Conservation (phyloP, 352 stramenopile species). For the Phytophthora quininea region DNA sequence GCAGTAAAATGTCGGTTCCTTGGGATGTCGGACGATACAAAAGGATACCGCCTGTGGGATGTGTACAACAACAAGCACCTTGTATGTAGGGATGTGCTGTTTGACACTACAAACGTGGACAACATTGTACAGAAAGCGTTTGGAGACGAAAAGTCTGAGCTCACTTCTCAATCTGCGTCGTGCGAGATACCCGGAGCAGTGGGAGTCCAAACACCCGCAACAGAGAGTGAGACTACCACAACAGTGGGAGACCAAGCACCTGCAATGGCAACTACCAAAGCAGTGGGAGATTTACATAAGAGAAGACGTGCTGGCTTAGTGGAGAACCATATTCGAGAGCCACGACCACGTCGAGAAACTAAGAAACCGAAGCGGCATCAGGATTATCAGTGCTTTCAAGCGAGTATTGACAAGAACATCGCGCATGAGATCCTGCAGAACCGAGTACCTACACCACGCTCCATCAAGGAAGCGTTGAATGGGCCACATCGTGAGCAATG, state of each 20-base stretch:
- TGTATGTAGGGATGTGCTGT: neutral
- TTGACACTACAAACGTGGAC: neutral
- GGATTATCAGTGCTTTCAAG: slow-evolving; percentile 19
- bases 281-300: slow-evolving; percentile 2
- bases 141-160: neutral
- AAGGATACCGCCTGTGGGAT: neutral
- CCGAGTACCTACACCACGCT: neutral
- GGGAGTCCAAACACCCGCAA: neutral
- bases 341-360: slow-evolving; percentile 5
- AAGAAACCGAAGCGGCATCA: slow-evolving; percentile 13
- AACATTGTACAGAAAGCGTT: neutral
- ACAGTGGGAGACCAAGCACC: neutral
- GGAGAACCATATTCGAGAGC: neutral
- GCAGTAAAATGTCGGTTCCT: neutral
- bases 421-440: slow-evolving; percentile 12
- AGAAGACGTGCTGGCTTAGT: neutral
- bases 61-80: slow-evolving; percentile 2
- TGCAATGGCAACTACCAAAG: neutral
- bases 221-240: neutral
- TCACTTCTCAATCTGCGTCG: neutral
- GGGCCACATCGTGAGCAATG: slow-evolving; percentile 4
- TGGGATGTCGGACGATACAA: neutral
- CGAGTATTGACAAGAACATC: slow-evolving; percentile 8
- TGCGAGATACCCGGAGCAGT: neutral
- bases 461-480: neutral